A percentile compares a stretch with the other conserved stretches of the same genome.
Evolutionary conservation across 2,329 filamentous ascomycete genomes (phyloP).

Genomic region (Madurella fahalii): DNA sequence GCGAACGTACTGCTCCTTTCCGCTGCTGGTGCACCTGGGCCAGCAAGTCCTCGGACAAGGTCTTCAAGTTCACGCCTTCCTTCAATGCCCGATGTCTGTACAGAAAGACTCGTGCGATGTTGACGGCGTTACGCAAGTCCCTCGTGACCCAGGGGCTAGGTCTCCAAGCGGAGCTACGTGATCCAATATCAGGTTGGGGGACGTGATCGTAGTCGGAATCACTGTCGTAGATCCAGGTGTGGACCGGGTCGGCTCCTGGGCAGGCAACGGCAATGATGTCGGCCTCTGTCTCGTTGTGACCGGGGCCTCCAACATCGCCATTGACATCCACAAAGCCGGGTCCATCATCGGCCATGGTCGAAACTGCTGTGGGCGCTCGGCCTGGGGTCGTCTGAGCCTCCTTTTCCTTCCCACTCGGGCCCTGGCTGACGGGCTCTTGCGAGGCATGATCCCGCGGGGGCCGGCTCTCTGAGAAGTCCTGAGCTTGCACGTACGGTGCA

Average conservation of each 20-base stretch:
- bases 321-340: slow-evolving; percentile 41
- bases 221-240: slow-evolving; percentile 50
- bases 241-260: slow-evolving; percentile 48
- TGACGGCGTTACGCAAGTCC: slow-evolving; percentile 46
- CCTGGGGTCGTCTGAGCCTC: not conserved
- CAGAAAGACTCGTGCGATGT: slow-evolving; percentile 46
- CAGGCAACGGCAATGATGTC: slow-evolving; percentile 53
- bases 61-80: slow-evolving; percentile 41
- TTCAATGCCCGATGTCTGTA: slow-evolving; percentile 45
- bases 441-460: slow-evolving; percentile 1
- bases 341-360: slow-evolving; percentile 21
- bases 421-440: not conserved
- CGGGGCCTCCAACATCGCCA: slow-evolving; percentile 39
- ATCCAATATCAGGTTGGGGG: slow-evolving; percentile 26
- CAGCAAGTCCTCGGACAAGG: slow-evolving; percentile 45
- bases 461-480: slow-evolving; percentile 3
- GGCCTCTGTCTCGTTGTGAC: slow-evolving; percentile 51
- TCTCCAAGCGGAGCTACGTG: slow-evolving; percentile 9
- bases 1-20: slow-evolving; percentile 18
- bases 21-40: slow-evolving; percentile 38
- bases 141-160: slow-evolving; percentile 45
- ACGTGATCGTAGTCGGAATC: slow-evolving; percentile 46
- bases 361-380: not conserved
- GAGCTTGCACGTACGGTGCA: slow-evolving; percentile 1
- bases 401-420: not conserved